These are phyloP conservation scores for Lipomyces oligophaga DNA, from an alignment of 805 yeast species.

Conservation along the genomic window DNA sequence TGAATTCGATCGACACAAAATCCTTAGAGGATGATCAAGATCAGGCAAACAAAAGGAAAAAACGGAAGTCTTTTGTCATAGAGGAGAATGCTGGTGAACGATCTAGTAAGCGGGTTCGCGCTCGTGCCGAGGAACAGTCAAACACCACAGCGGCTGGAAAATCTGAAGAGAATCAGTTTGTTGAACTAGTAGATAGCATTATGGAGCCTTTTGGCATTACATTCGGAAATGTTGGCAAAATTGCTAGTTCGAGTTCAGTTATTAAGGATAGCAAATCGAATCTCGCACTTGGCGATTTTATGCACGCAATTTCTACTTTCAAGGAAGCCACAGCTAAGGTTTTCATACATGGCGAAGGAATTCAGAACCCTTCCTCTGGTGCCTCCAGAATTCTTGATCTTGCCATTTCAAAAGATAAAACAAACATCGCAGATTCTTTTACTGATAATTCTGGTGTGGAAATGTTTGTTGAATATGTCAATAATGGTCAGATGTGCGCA, in stretches of 20 bases:
- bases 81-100: constrained; percentile 18
- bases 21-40: constrained; percentile 2
- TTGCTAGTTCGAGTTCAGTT: background rate
- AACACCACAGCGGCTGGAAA: constrained; percentile 22
- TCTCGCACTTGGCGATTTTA: constrained; percentile 13
- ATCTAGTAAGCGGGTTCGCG: constrained; percentile 33
- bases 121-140: constrained; percentile 30
- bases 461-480: constrained; percentile 4
- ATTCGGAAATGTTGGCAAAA: constrained; percentile 9
- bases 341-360: constrained; percentile 21
- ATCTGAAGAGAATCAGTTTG: constrained; percentile 11
- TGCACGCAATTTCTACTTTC: constrained; percentile 7
- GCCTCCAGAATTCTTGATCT: constrained; percentile 15
- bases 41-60: constrained; percentile 1
- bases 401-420: constrained; percentile 7
- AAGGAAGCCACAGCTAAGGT: constrained; percentile 13
- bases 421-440: background rate
- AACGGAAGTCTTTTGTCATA: constrained; percentile 16
- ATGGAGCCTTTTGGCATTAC: constrained; percentile 5
- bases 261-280: constrained; percentile 1
- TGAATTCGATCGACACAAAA: too few relatives aligned
- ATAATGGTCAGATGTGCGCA: background rate
- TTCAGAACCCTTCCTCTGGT: constrained; percentile 16
- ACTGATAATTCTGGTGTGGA: constrained; percentile 9
- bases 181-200: constrained; percentile 13